Conservation (phyloP, 371 early-diverging fungal species). For the Modicella reniformis region DNA sequence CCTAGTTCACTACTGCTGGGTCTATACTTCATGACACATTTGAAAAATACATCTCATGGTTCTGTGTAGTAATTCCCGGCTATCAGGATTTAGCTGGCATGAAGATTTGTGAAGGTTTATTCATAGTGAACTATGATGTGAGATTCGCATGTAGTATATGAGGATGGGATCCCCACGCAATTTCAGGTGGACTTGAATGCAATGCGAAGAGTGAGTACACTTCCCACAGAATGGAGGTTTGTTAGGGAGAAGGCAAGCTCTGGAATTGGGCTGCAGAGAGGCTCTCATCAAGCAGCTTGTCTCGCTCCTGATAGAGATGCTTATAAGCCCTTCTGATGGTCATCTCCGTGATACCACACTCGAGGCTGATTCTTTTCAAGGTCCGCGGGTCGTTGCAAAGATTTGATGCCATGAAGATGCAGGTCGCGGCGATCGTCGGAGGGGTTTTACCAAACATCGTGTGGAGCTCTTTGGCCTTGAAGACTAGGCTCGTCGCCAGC, state of each 20-base stretch:
- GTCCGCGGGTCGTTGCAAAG: slow-evolving; percentile 73
- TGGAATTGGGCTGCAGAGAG: slow-evolving; percentile 21
- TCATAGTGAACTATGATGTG: too few species aligned
- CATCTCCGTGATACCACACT: slow-evolving; percentile 88
- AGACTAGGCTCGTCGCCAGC: slow-evolving; percentile 75
- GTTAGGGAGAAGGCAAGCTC: slow-evolving; percentile 22
- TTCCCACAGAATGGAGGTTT: too few species aligned
- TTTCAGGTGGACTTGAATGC: background rate
- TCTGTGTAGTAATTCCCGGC: too few species aligned
- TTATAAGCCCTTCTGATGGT: slow-evolving; percentile 89
- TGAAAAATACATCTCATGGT: too few species aligned
- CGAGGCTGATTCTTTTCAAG: slow-evolving; percentile 79
- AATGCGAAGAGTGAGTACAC: too few species aligned
- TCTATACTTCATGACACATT: too few species aligned
- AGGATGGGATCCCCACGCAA: too few species aligned
- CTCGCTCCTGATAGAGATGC: slow-evolving; percentile 68
- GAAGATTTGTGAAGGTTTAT: too few species aligned
- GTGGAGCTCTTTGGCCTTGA: slow-evolving; percentile 78
- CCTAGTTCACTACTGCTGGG: too few species aligned
- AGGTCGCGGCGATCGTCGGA: slow-evolving; percentile 91
- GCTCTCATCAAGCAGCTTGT: slow-evolving; percentile 60
- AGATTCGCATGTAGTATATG: too few species aligned
- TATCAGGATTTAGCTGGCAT: too few species aligned
- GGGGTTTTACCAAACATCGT: slow-evolving; percentile 89
- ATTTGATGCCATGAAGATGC: slow-evolving; percentile 84